Evolutionary conservation across 2,329 filamentous ascomycete species (phyloP).

Genomic region (Aschersonia sp.): DNA sequence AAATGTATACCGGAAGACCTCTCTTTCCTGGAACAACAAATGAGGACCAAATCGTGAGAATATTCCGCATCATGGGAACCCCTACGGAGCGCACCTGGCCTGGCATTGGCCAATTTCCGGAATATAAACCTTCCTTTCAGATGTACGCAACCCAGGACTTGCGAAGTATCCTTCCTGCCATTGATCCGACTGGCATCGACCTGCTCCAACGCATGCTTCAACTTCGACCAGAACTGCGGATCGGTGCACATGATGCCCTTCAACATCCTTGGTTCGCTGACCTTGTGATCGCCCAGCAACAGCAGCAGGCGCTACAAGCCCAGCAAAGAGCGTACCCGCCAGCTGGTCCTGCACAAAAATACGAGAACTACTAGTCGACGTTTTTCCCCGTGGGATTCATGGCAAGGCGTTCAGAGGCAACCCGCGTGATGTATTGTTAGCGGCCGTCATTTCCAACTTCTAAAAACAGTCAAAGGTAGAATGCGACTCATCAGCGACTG

Average conservation of each 20-base stretch:
- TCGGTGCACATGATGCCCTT: constrained; percentile 75
- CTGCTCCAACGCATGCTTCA: constrained; percentile 85
- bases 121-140: constrained; percentile 92
- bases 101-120: constrained; percentile 86
- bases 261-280: constrained; percentile 88
- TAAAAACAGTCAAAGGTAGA: not conserved
- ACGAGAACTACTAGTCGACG: constrained; percentile 19
- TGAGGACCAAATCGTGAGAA: constrained; percentile 91
- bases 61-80: constrained; percentile 97
- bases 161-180: constrained; percentile 72
- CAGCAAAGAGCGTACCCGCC: constrained; percentile 26
- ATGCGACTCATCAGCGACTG: not conserved
- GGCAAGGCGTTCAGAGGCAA: no score
- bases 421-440: no score
- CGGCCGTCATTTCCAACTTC: no score
- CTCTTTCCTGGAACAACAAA: constrained; percentile 97
- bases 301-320: constrained; percentile 24
- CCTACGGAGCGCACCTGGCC: constrained; percentile 93
- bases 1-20: constrained; percentile 94
- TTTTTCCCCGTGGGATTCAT: not conserved
- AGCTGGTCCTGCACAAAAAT: constrained; percentile 22
- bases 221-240: constrained; percentile 77
- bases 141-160: constrained; percentile 90
- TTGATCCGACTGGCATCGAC: constrained; percentile 77
- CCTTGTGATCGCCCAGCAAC: constrained; percentile 42